Evolutionary conservation across 1,139 yeast genomes (phyloP), one percentile per base, ranked within the genome.

Genomic region (Hemisphaericaspora subhashii): DNA sequence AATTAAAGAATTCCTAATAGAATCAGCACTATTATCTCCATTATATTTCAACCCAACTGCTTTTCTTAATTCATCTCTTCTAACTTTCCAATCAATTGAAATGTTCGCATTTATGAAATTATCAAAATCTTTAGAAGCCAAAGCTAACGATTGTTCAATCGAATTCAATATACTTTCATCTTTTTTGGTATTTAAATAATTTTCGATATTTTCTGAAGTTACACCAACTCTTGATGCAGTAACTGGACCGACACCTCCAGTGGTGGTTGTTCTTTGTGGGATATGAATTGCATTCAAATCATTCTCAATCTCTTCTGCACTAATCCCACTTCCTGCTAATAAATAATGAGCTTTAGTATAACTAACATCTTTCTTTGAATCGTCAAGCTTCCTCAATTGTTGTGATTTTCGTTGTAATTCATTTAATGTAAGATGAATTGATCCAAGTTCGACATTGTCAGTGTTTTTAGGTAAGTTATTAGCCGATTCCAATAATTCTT

Each of bases 321-420:
- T 83, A 39, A 90, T 74, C 0, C 96, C 97, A 55, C 94, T 85
- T 1, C 94, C 86, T 2, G 97, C 96, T 40, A 92, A 71, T 34
- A 90, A 66, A 57, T 90, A 90, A 54, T 89, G 97, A 0, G 97
- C 98, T 52, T 85, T 86, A 2, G 96, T 86, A 55, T 77, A 85
- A 45, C 80, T 77, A 14, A 66, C 51, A 24, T 60, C 62, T 20
- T 54, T 58, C 40, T 58, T 52, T 7, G 52, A 53, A 9, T 64
- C 70, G 29, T 70, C 64, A 24, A 60, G 62, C 44, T 72, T 74
- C 42, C 90, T 74, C 50, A 86, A 65, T 41, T 74, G 76, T 42
- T 71, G 72, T 0, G 95, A 83, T 46, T 86, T 79, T 49, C 83
- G 76, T 51, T 82, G 82, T 51, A 90, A 78, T 64, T 89, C 97